Percentiles rank a stretch among this genome's conserved stretches.
Conservation (phyloP, 805 yeast species). For the Nakazawaea wyomingensis region DNA sequence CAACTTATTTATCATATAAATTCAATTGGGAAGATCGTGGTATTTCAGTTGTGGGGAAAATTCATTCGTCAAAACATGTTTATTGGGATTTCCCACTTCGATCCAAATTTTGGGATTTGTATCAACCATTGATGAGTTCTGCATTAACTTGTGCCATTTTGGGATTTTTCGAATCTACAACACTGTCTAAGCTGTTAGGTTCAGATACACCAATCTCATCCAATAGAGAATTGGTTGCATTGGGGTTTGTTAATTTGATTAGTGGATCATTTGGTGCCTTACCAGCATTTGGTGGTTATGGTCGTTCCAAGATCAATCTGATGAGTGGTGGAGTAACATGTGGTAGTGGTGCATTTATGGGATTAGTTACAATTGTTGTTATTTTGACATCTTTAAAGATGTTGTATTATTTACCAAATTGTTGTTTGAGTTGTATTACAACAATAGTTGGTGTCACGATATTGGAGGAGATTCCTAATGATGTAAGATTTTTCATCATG, state of each 20-base stretch:
- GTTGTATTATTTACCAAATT: constrained; percentile 70
- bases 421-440: constrained; percentile 76
- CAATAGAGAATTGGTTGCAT: constrained; percentile 85
- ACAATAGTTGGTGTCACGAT: constrained; percentile 72
- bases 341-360: constrained; percentile 78
- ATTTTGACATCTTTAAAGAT: constrained; percentile 53
- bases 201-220: constrained; percentile 72
- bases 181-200: constrained; percentile 85
- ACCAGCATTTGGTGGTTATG: constrained; percentile 96
- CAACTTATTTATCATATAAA: constrained; percentile 46
- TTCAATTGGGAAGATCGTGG: constrained; percentile 49
- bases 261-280: constrained; percentile 61
- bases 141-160: constrained; percentile 75
- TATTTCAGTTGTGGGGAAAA: constrained; percentile 65
- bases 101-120: constrained; percentile 36
- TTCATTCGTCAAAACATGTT: constrained; percentile 42
- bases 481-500: constrained; percentile 64
- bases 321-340: constrained; percentile 85
- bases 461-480: constrained; percentile 81
- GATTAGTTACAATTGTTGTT: constrained; percentile 64
- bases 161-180: constrained; percentile 90
- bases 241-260: constrained; percentile 69
- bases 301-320: constrained; percentile 84
- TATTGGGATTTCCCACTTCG: constrained; percentile 57
- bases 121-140: constrained; percentile 56